These are phyloP conservation scores for Cyberlindnera japonica DNA, from an alignment of 805 yeast species.

Conservation along the genomic window DNA sequence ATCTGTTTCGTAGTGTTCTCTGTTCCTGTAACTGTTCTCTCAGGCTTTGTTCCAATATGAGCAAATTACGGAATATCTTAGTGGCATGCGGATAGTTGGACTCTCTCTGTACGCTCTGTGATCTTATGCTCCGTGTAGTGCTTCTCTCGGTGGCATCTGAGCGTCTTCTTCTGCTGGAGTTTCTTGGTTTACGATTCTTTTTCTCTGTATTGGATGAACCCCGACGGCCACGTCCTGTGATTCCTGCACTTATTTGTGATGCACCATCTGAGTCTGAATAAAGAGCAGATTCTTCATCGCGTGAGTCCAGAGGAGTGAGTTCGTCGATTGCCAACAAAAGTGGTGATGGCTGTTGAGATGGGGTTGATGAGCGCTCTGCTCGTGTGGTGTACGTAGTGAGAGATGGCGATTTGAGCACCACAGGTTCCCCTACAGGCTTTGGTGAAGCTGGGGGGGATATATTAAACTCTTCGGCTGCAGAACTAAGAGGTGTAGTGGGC, in stretches of 20 bases:
- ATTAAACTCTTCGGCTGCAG: neutral
- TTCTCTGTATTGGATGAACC: neutral
- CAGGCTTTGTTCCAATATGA: slow-evolving; percentile 81
- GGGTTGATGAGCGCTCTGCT: slow-evolving; percentile 5
- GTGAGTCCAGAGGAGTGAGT: slow-evolving; percentile 27
- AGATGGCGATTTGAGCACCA: neutral
- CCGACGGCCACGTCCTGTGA: slow-evolving; percentile 5
- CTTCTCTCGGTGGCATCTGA: slow-evolving; percentile 27
- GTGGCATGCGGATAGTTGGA: slow-evolving; percentile 47
- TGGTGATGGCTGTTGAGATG: slow-evolving; percentile 22
- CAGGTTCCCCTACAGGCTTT: neutral
- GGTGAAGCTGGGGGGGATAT: neutral
- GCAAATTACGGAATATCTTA: slow-evolving; percentile 73
- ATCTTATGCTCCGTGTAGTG: slow-evolving; percentile 20
- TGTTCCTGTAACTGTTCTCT: slow-evolving; percentile 79
- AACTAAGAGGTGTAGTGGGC: neutral
- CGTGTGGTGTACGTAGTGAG: neutral
- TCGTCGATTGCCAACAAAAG: slow-evolving; percentile 22
- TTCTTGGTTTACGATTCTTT: slow-evolving; percentile 5
- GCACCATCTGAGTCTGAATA: slow-evolving; percentile 31
- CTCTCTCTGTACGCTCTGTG: slow-evolving; percentile 24
- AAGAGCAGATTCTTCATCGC: slow-evolving; percentile 29
- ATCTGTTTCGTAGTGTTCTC: slow-evolving; percentile 51
- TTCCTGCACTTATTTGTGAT: slow-evolving; percentile 19
- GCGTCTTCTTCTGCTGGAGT: slow-evolving; percentile 19